Conservation (phyloP, 169 alveolate species). For the Plasmodium relictum region DNA sequence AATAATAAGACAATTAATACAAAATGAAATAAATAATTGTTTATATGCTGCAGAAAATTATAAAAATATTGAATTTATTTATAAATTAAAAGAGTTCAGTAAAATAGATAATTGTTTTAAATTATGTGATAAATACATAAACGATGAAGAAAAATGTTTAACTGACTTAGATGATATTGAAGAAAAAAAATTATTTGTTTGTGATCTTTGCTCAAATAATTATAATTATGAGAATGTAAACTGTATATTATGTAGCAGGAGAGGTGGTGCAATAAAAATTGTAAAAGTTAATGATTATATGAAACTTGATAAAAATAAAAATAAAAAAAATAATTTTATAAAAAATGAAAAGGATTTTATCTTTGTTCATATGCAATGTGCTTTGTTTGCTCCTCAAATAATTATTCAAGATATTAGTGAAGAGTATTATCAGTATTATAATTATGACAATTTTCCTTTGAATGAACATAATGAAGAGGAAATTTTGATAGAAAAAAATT, state of each 20-base stretch:
- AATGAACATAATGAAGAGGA: conserved; percentile 6
- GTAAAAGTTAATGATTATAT: conserved; percentile 36
- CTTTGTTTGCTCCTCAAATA: conserved; percentile 57
- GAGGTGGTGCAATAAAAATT: conserved; percentile 70
- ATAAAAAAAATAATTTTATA: conserved; percentile 31
- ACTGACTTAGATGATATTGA: conserved; percentile 59
- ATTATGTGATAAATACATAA: neutral
- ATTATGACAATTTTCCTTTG: conserved; percentile 54
- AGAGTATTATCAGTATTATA: conserved; percentile 64
- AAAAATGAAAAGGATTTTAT: conserved; percentile 59
- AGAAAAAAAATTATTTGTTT: conserved; percentile 54
- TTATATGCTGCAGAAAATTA: conserved; percentile 20
- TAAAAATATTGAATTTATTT: conserved; percentile 2
- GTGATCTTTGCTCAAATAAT: conserved; percentile 76
- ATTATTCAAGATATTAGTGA: conserved; percentile 52
- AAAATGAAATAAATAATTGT: conserved; percentile 29
- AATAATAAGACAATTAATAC: conserved; percentile 15
- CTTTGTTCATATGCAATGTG: conserved; percentile 75
- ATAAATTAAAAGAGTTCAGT: conserved; percentile 28
- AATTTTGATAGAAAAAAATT: conserved; percentile 18
- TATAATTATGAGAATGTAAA: conserved; percentile 55
- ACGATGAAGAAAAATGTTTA: conserved; percentile 56
- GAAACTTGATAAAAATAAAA: conserved; percentile 42
- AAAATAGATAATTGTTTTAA: neutral
- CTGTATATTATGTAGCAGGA: conserved; percentile 68